A percentile compares a stretch with the other conserved stretches of the same genome.
phyloP scores from a whole-genome alignment of 148 eudicot species.

The Silene latifolia region DNA sequence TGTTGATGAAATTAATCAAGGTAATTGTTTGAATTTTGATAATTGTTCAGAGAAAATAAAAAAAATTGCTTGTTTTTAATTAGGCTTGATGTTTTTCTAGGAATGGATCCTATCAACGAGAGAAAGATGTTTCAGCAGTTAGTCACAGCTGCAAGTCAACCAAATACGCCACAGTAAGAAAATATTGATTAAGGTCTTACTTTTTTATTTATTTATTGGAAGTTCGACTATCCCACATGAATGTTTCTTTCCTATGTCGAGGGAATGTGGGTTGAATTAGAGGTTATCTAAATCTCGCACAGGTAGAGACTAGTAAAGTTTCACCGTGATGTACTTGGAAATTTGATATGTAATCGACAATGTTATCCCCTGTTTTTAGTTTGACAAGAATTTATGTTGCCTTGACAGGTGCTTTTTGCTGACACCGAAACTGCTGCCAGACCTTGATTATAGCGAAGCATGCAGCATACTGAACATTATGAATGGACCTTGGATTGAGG shows the following conservation, averaged over 20 bases:
- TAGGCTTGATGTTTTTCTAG: conserved; percentile 32
- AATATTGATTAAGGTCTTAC: no score
- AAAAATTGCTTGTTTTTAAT: not conserved
- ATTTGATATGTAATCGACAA: no score
- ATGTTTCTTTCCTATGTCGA: no score
- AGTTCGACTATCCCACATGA: no score
- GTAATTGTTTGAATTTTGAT: conserved; percentile 26
- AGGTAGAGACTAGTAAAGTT: no score
- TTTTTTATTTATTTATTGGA: no score
- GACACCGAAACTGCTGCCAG: conserved; percentile 89
- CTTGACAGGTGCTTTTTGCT: conserved; percentile 81
- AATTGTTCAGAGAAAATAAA: not conserved
- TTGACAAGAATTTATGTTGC: not conserved
- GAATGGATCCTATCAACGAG: conserved; percentile 97
- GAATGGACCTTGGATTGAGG: conserved; percentile 94
- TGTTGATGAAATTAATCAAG: conserved; percentile 99
- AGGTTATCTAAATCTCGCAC: no score
- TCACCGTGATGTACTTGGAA: no score
- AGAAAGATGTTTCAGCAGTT: conserved; percentile 98
- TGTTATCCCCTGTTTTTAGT: no score
- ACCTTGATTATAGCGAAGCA: conserved; percentile 79
- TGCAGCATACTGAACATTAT: conserved; percentile 76
- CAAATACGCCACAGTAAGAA: conserved; percentile 94
- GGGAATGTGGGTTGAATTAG: no score
- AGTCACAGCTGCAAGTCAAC: conserved; percentile 94